phyloP scores from a whole-genome alignment of 257 asterid species.

The Thymus mandschuricus region DNA sequence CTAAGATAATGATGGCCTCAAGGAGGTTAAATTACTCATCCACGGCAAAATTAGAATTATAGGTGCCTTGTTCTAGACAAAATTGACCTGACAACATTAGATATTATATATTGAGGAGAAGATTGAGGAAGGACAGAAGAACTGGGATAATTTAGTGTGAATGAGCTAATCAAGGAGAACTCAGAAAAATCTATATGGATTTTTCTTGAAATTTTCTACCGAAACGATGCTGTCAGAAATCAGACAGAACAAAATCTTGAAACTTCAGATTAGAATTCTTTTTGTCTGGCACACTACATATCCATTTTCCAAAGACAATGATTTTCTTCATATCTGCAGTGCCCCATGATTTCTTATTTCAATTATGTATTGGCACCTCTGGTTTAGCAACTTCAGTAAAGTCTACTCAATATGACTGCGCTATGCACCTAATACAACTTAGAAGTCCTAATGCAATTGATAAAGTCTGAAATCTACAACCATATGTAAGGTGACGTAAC shows the following conservation, averaged over 20 bases:
- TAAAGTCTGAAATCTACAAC: no score
- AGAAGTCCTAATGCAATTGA: no score
- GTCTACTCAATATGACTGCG: not conserved
- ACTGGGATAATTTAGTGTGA: no score
- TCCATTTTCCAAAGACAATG: not conserved
- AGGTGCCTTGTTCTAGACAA: not conserved
- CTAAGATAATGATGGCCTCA: not conserved
- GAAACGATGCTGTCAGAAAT: not conserved
- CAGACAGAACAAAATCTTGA: not conserved
- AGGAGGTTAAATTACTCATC: not conserved
- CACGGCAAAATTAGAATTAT: not conserved
- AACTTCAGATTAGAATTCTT: not conserved
- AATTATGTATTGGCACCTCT: slow-evolving; percentile 16
- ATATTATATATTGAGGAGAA: not conserved
- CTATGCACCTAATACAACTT: no score
- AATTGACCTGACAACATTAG: not conserved
- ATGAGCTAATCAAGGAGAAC: no score
- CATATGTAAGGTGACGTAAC: not conserved
- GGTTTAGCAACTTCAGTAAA: slow-evolving; percentile 21
- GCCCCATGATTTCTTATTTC: slow-evolving; percentile 4
- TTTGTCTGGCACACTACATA: slow-evolving; percentile 1
- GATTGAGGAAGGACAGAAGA: no score
- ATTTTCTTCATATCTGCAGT: not conserved
- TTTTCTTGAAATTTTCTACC: no score
- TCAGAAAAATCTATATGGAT: no score